A percentile compares a stretch with the other conserved stretches of the same genome.
Evolutionary conservation across 2,329 filamentous ascomycete species (phyloP).

Genomic region (Microdochium bolleyi): DNA sequence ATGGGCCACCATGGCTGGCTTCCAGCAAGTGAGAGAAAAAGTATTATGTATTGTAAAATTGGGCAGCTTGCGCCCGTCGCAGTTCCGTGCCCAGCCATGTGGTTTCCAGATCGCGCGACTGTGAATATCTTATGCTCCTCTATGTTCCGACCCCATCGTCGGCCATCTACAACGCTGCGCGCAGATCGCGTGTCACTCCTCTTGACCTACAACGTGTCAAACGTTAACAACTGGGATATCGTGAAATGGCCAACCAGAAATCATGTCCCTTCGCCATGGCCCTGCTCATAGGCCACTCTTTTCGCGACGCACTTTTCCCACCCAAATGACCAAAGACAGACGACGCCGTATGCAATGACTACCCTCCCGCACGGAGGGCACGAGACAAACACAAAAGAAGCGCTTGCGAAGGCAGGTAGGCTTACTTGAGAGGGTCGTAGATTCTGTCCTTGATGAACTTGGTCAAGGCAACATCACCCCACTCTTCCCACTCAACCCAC

Average conservation of each 20-base stretch:
- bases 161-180: neutral
- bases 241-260: neutral
- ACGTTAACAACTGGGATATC: constrained; percentile 1
- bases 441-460: constrained; percentile 52
- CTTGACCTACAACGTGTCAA: neutral
- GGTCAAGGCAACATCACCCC: constrained; percentile 55
- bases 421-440: constrained; percentile 44
- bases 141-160: neutral
- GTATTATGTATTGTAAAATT: neutral
- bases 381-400: neutral
- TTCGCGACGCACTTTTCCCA: neutral
- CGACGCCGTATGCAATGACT: neutral
- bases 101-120: neutral
- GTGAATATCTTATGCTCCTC: neutral
- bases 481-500: constrained; percentile 67
- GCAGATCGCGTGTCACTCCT: neutral
- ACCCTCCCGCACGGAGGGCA: neutral
- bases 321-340: neutral
- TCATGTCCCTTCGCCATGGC: neutral
- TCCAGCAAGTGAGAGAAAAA: too few species aligned
- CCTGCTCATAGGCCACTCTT: neutral
- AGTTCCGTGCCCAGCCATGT: too few species aligned
- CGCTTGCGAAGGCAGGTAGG: neutral
- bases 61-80: neutral
- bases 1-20: too few species aligned